Evolutionary conservation across 2,329 filamentous ascomycete species (phyloP), one percentile per base, ranked within the genome.

Genomic region (Chaetoscypha palmicola): DNA sequence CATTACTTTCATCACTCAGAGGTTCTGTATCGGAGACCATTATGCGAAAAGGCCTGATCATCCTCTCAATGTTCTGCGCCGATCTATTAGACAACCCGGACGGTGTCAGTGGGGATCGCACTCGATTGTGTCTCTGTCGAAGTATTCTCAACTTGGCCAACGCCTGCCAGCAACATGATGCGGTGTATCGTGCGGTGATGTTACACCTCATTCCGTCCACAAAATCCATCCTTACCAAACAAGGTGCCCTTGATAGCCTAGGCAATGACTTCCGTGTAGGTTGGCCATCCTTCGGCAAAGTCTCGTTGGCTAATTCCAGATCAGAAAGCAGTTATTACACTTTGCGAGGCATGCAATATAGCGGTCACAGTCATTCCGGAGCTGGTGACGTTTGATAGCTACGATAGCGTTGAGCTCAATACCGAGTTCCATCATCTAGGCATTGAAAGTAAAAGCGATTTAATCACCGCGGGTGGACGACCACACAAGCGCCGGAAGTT

Each of bases 401-500:
- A 59, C 44, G 57, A 58, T 4, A 53, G 40, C 31, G 31, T 37
- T 8, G 47, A 50, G 28, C 48, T 62, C 2, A 46, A 51, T 31
- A 26, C 41, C n/a, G 52, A 61, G 33, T 57, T 59, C 33, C 41
- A 37, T 24, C 32, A 38, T 21, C 43, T 61, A 3, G 44, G 43
- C 7, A 39, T 62, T 10, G 43, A 35, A 11, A 34, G 35, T 24
- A 21, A 24, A 7, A 11, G 32, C 22, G 24, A 12, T 3, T 5
- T 7, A 33, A 34, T 20, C 28, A 8, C 20, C n/a, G 43, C 43
- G 17, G 26, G 39, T 30, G 48, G 36, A 16, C 58, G 47, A 14
- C 51, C 56, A 16, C 51, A n/a, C 5, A 63, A 62, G 43, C 56
- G 58, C n/a, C 55, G 50, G 2, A 61, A 57, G 38, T 14, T 61